Conservation (phyloP, 2,329 filamentous ascomycete genomes). For the Claviceps cyperi region DNA sequence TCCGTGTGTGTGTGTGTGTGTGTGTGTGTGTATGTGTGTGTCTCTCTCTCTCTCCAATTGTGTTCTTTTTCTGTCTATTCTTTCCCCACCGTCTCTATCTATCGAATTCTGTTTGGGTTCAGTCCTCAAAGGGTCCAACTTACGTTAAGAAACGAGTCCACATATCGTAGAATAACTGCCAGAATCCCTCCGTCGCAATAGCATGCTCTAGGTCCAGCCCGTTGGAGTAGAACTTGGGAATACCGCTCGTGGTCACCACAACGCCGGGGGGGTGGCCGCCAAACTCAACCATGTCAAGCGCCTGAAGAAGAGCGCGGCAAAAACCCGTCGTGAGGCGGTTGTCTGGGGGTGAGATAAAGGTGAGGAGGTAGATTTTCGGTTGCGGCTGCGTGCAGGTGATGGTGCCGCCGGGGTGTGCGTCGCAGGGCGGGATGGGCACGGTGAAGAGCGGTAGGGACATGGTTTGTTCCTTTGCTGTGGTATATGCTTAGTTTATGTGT, state of each 20-base stretch:
- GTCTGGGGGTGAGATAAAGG: slow-evolving; percentile 56
- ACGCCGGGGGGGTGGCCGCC: slow-evolving; percentile 51
- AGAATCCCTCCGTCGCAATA: slow-evolving; percentile 44
- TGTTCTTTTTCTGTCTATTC: not conserved
- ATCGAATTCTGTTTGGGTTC: not conserved
- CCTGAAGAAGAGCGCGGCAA: slow-evolving; percentile 50
- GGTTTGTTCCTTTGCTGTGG: not conserved
- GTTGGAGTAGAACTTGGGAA: slow-evolving; percentile 71
- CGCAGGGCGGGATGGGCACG: slow-evolving; percentile 39
- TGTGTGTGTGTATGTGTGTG: no score
- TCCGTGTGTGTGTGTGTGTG: not conserved
- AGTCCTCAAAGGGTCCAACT: not conserved
- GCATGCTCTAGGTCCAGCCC: slow-evolving; percentile 64
- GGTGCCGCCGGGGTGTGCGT: slow-evolving; percentile 35
- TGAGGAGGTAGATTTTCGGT: slow-evolving; percentile 54
- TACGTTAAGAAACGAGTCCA: slow-evolving; percentile 42
- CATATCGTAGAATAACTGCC: slow-evolving; percentile 46
- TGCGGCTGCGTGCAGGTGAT: slow-evolving; percentile 49
- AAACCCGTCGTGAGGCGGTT: slow-evolving; percentile 61
- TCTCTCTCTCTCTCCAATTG: not conserved
- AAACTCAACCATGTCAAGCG: slow-evolving; percentile 62
- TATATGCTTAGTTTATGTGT: not conserved
- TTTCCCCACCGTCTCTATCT: not conserved
- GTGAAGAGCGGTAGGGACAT: slow-evolving; percentile 14
- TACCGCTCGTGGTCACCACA: slow-evolving; percentile 60